Base-by-base conservation (phyloP, 129 eudicot genomes). In the Saposhnikovia divaricata region DNA sequence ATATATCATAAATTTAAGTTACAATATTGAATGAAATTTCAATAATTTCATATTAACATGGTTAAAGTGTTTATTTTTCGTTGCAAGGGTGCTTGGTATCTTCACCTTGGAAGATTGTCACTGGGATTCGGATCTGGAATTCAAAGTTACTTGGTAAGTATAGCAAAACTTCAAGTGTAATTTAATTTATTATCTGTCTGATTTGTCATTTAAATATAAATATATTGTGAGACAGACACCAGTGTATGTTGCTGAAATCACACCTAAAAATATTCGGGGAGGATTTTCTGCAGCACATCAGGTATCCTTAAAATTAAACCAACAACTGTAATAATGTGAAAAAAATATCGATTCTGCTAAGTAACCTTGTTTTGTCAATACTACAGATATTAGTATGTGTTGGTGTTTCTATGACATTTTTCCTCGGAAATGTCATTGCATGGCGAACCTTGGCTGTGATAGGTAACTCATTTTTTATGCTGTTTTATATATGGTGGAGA, bases 191-290 rank as follows among this genome's bases (percentile, higher is more conserved):
- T 45, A 27, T 55, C 74, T 23, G 47, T 19, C 45, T 15, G 10
- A 45, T 43, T 12, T 27, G 1, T 45, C 45, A 37, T 14, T 14
- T 14, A 23, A 23, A 9, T 27, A 6, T 25, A 79, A 4, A 72
- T 72, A 8, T 65, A 16, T 61, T 47, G 50, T 11, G 14, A 37
- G 51, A 39, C 83, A 85, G 88, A 76, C 82, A 48, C 82, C 88
- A 19, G 79, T 82, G 25, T 85, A 82, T 68, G 78, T 85, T 12
- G 83, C 83, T 28, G 88, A 85, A 80, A 80, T 85, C 48, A 53
- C 88, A 23, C 86, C 88, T 18, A 85, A 85, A 72, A 46, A 79
- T 47, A 81, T 82, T 23, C 81, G 88, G n/a, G 88, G 88, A 23
- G 83, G 71, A 14, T 53, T 85, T 82, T 59, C 79, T 23, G 76